Evolutionary conservation across 345 rosid species (phyloP).

Genomic region (Combretum micranthum): DNA sequence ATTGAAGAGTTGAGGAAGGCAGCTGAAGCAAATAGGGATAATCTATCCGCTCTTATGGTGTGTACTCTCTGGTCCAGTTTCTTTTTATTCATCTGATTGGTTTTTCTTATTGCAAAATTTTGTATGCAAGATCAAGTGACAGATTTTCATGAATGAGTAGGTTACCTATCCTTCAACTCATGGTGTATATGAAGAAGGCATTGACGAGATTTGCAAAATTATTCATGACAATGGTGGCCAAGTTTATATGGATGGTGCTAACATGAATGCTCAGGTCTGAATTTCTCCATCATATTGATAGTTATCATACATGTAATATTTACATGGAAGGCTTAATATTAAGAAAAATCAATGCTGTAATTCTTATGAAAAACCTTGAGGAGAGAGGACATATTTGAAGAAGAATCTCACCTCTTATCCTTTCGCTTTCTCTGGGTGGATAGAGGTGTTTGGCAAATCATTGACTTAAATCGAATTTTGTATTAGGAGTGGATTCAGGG

Average conservation of each 20-base stretch:
- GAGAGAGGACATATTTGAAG: too few relatives aligned
- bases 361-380: too few relatives aligned
- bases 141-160: conserved; percentile 19
- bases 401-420: too few relatives aligned
- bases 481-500: too few relatives aligned
- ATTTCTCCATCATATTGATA: neutral
- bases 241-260: conserved; percentile 99
- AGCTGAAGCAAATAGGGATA: conserved; percentile 84
- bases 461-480: too few relatives aligned
- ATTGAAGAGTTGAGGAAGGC: conserved; percentile 84
- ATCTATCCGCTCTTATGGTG: conserved; percentile 89
- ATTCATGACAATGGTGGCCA: conserved; percentile 97
- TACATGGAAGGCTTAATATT: neutral
- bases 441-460: too few relatives aligned
- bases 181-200: conserved; percentile 96
- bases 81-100: conserved; percentile 26
- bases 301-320: too few relatives aligned
- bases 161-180: conserved; percentile 98
- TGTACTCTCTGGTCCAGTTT: neutral
- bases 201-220: conserved; percentile 88
- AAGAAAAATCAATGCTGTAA: neutral
- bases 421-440: too few relatives aligned
- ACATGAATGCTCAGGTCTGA: conserved; percentile 98
- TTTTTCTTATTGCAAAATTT: too few relatives aligned
- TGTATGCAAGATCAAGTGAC: conserved; percentile 20